A percentile compares a stretch with the other conserved stretches of the same genome.
Conservation (phyloP, 768 basidiomycete genomes). For the Lactifluus volemus region DNA sequence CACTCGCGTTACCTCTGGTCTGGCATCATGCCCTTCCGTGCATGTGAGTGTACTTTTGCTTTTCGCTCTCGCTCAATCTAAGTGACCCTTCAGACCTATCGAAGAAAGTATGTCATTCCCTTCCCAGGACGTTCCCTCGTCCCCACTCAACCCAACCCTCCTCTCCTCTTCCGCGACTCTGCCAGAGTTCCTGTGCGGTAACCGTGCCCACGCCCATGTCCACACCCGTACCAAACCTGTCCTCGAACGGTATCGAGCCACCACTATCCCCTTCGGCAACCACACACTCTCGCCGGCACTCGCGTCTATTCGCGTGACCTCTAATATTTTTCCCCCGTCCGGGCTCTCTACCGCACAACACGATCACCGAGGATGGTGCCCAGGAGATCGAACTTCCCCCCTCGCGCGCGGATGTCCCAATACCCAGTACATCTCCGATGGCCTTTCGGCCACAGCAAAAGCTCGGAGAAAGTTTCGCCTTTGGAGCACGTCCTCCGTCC, state of each 20-base stretch:
- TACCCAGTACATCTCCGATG: slow-evolving; percentile 39
- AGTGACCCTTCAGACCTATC: no score
- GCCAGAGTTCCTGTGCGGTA: slow-evolving; percentile 2
- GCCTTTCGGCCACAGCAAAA: slow-evolving; percentile 28
- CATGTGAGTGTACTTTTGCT: no score
- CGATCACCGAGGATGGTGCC: slow-evolving; percentile 60
- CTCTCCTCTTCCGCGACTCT: slow-evolving; percentile 6
- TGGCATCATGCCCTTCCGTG: no score
- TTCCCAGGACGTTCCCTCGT: no score
- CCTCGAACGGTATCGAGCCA: slow-evolving; percentile 5
- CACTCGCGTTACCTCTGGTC: no score
- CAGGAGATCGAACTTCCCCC: slow-evolving; percentile 45
- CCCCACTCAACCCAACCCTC: slow-evolving; percentile 1
- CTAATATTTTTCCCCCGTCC: slow-evolving; percentile 84
- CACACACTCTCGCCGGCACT: slow-evolving; percentile 39
- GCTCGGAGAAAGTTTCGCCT: slow-evolving; percentile 51
- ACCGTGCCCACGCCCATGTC: not conserved
- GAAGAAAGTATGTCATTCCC: no score
- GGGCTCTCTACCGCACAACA: slow-evolving; percentile 46
- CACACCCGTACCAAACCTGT: slow-evolving; percentile 7
- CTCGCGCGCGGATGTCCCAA: not conserved
- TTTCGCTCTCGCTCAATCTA: no score
- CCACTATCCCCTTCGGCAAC: slow-evolving; percentile 22
- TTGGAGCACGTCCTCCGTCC: slow-evolving; percentile 47
- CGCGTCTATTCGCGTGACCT: slow-evolving; percentile 84